Evolutionary conservation across 2,329 filamentous ascomycete genomes (phyloP).

Genomic region (Parascedosporium putredinis): DNA sequence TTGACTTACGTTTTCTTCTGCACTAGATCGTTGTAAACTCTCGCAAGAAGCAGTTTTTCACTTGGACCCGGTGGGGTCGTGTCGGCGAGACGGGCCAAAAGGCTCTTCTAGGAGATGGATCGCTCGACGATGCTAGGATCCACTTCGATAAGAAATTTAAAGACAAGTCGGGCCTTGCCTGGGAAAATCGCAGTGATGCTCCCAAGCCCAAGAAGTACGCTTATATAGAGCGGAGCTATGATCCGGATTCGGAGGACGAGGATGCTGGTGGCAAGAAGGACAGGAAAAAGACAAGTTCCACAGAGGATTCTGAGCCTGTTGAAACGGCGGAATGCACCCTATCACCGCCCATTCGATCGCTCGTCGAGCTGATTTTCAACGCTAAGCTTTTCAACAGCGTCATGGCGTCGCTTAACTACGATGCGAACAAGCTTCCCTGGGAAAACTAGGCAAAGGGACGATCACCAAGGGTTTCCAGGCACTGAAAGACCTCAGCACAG

Average conservation of each 20-base stretch:
- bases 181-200: slow-evolving; percentile 39
- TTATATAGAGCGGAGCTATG: slow-evolving; percentile 71
- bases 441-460: slow-evolving; percentile 72
- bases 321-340: slow-evolving; percentile 26
- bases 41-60: background rate
- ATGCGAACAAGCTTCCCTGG: slow-evolving; percentile 70
- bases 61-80: slow-evolving; percentile 72
- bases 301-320: slow-evolving; percentile 21
- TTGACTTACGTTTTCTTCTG: no score
- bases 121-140: slow-evolving; percentile 31
- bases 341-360: slow-evolving; percentile 46
- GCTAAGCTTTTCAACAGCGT: slow-evolving; percentile 56
- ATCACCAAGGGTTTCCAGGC: slow-evolving; percentile 65
- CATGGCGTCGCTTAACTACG: slow-evolving; percentile 60
- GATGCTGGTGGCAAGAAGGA: slow-evolving; percentile 21
- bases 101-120: slow-evolving; percentile 30
- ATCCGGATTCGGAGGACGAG: slow-evolving; percentile 53
- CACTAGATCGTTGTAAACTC: background rate
- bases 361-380: slow-evolving; percentile 81
- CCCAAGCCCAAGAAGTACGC: slow-evolving; percentile 64
- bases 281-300: slow-evolving; percentile 18
- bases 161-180: slow-evolving; percentile 47
- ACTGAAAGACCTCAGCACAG: slow-evolving; percentile 62
- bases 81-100: slow-evolving; percentile 52
- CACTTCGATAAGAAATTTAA: slow-evolving; percentile 53